These are phyloP conservation scores for Penicillium digitatum DNA, from an alignment of 2,329 filamentous ascomycete species.

Conservation along the genomic window DNA sequence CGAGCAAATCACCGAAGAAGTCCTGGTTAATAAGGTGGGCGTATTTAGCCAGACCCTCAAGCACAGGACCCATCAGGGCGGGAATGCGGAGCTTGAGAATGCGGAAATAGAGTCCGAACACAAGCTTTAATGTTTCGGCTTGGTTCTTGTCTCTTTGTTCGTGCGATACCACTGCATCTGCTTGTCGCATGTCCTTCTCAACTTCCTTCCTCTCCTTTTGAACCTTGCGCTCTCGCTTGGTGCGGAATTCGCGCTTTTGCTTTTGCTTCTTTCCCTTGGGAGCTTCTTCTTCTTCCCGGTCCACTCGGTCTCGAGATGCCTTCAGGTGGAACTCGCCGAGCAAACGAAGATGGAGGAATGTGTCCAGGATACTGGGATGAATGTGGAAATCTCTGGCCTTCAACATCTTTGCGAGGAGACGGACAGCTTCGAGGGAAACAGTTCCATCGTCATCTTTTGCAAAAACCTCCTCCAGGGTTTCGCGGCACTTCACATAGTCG, in stretches of 20 bases:
- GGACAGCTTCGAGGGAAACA: slow-evolving; percentile 79
- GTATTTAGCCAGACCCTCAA: slow-evolving; percentile 91
- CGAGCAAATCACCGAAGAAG: slow-evolving; percentile 94
- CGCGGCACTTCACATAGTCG: slow-evolving; percentile 72
- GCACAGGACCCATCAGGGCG: slow-evolving; percentile 89
- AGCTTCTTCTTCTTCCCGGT: slow-evolving; percentile 52
- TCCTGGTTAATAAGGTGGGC: slow-evolving; percentile 97
- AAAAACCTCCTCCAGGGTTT: slow-evolving; percentile 78
- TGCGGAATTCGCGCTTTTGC: slow-evolving; percentile 77
- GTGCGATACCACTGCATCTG: slow-evolving; percentile 84
- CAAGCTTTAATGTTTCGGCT: slow-evolving; percentile 89
- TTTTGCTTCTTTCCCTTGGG: slow-evolving; percentile 58
- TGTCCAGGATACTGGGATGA: slow-evolving; percentile 80
- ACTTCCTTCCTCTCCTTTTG: slow-evolving; percentile 80
- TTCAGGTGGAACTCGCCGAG: slow-evolving; percentile 84
- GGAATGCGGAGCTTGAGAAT: slow-evolving; percentile 80
- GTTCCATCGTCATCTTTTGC: slow-evolving; percentile 83
- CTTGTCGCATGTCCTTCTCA: slow-evolving; percentile 88
- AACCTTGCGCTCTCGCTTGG: slow-evolving; percentile 79
- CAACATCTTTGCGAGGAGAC: slow-evolving; percentile 90
- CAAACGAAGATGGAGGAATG: slow-evolving; percentile 83
- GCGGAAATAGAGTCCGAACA: slow-evolving; percentile 92
- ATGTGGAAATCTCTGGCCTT: slow-evolving; percentile 77
- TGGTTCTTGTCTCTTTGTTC: slow-evolving; percentile 93
- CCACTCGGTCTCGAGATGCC: slow-evolving; percentile 72